These are phyloP conservation scores for Cladobotryum mycophilum DNA, from an alignment of 2,329 filamentous ascomycete species.

Conservation along the genomic window DNA sequence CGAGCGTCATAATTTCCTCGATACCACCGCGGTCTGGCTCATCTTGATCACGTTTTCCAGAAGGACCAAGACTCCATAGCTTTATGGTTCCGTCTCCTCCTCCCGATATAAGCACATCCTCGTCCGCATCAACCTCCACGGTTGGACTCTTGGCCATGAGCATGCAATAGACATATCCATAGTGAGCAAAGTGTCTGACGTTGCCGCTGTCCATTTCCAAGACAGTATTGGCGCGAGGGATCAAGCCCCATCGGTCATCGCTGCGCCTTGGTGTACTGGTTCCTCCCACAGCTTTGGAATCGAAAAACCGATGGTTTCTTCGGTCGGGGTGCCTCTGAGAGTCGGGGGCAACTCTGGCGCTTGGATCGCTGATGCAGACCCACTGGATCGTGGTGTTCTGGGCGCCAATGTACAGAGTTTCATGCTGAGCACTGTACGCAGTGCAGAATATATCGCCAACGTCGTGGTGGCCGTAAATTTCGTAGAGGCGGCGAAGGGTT, in stretches of 20 bases:
- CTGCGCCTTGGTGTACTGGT: constrained; percentile 67
- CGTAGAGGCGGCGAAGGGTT: constrained; percentile 71
- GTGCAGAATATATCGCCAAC: constrained; percentile 94
- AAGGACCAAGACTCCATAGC: constrained; percentile 64
- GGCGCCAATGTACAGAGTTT: constrained; percentile 84
- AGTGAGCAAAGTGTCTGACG: constrained; percentile 85
- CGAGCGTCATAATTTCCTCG: constrained; percentile 60
- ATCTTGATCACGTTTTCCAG: constrained; percentile 22
- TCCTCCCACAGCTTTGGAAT: constrained; percentile 81
- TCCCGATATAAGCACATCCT: constrained; percentile 82
- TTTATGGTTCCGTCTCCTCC: constrained; percentile 93
- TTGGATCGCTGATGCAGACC: constrained; percentile 66
- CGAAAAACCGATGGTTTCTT: constrained; percentile 84
- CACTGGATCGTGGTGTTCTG: constrained; percentile 96
- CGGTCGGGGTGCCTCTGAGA: constrained; percentile 66
- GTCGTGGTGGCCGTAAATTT: constrained; percentile 89
- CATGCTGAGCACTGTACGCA: constrained; percentile 72
- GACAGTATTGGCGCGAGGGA: constrained; percentile 48
- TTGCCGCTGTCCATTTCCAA: constrained; percentile 78
- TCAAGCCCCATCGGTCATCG: constrained; percentile 50
- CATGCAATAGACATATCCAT: constrained; percentile 96
- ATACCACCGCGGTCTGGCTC: constrained; percentile 53
- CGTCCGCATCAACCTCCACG: constrained; percentile 60
- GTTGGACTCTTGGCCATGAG: constrained; percentile 67
- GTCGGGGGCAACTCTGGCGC: constrained; percentile 52